A percentile compares a stretch with the other conserved stretches of the same genome.
Evolutionary conservation across 306 rosid genomes (phyloP).

Genomic region (Styphnolobium japonicum): DNA sequence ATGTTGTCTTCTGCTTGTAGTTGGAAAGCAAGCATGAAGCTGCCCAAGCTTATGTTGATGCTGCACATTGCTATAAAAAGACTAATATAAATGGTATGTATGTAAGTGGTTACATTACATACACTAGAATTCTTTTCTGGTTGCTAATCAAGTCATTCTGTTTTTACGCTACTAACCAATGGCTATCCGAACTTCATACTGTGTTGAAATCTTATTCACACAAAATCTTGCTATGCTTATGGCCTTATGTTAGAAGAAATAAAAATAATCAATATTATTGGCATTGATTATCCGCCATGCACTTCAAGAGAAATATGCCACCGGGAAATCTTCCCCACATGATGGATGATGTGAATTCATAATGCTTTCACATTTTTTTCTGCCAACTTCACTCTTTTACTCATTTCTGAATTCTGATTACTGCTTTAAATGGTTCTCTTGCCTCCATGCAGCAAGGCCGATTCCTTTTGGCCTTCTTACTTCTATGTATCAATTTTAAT

Average conservation of each 20-base stretch:
- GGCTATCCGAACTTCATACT: neutral
- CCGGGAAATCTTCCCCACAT: neutral
- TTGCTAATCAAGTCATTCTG: neutral
- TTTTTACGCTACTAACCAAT: neutral
- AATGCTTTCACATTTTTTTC: neutral
- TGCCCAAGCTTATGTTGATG: constrained; percentile 86
- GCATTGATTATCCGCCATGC: neutral
- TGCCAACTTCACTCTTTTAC: neutral
- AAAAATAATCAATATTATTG: neutral
- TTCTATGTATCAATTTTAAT: neutral
- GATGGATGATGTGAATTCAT: neutral
- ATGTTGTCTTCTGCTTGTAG: constrained; percentile 37
- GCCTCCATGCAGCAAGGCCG: neutral
- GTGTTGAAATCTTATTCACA: neutral
- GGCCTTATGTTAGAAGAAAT: neutral
- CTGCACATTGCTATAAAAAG: constrained; percentile 92
- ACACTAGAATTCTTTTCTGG: neutral
- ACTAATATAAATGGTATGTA: constrained; percentile 54
- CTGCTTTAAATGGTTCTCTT: neutral
- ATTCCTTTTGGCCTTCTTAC: neutral
- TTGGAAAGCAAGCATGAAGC: constrained; percentile 94
- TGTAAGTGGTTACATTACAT: neutral
- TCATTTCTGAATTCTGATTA: neutral
- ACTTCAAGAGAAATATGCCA: neutral
- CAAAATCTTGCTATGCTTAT: neutral